These are phyloP conservation scores for Stenogyne calaminthoides DNA, from an alignment of 305 asterid genomes.

Conservation along the genomic window DNA sequence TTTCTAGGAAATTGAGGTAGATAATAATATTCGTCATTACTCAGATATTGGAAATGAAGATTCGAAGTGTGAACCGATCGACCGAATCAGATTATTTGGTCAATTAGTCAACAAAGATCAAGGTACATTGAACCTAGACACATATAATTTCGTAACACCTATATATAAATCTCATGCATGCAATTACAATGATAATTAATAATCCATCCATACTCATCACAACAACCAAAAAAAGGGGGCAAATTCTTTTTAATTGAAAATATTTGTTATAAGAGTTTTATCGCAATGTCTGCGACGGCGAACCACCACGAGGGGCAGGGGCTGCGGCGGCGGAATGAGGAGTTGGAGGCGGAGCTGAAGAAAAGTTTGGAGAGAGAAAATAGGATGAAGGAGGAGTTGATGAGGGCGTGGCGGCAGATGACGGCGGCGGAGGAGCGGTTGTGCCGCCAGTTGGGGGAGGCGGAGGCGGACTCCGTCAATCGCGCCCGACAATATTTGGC, in stretches of 20 bases:
- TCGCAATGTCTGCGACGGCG: conserved; percentile 16
- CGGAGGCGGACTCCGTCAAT: conserved; percentile 43
- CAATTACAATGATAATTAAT: not conserved
- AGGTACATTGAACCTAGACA: conserved; percentile 38
- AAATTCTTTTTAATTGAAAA: not conserved
- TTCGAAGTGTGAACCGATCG: not conserved
- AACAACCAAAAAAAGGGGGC: not conserved
- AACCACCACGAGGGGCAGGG: not conserved
- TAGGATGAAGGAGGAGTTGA: conserved; percentile 37
- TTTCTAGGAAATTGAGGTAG: too few relatives aligned
- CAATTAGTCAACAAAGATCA: not conserved
- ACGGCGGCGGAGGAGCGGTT: conserved; percentile 45
- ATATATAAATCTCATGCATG: conserved; percentile 20
- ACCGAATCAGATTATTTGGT: not conserved
- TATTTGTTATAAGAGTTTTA: not conserved
- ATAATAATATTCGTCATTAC: too few relatives aligned
- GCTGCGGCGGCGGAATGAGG: conserved; percentile 42
- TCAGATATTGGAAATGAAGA: not conserved
- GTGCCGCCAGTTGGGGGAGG: conserved; percentile 45
- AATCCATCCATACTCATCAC: not conserved
- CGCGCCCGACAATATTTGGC: conserved; percentile 35
- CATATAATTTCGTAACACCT: not conserved
- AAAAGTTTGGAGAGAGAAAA: conserved; percentile 40
- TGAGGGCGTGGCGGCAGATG: conserved; percentile 33
- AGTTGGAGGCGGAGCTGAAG: conserved; percentile 39